Conservation (phyloP, 1,284 basidiomycete species). For the Ceratobasidium papillatum region DNA sequence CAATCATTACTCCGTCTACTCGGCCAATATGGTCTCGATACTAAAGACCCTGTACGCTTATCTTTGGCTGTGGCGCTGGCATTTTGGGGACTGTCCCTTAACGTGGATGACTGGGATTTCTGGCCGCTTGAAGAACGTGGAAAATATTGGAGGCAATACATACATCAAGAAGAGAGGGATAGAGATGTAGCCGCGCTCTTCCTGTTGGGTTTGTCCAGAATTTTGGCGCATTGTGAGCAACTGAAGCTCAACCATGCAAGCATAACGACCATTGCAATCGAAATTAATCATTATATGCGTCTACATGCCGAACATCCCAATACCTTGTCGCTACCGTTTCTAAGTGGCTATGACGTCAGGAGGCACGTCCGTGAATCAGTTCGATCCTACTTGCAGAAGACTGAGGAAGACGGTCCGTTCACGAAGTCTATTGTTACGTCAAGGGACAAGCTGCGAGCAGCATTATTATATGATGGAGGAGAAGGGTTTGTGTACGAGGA, state of each 20-base stretch:
- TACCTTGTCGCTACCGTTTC: not conserved
- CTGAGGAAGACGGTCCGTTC: not conserved
- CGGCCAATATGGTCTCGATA: not conserved
- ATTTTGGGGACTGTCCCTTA: constrained; percentile 5
- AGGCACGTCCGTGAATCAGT: constrained; percentile 1
- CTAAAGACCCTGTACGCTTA: too few relatives aligned
- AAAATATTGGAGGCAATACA: not conserved
- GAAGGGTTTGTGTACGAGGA: constrained; percentile 14
- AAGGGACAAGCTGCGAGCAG: not conserved
- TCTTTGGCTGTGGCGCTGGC: not conserved
- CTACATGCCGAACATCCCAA: not conserved
- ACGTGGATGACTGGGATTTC: not conserved
- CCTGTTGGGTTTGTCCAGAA: not conserved
- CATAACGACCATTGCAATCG: not conserved
- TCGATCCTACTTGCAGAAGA: not conserved
- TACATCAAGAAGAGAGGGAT: not conserved
- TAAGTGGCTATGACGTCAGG: not conserved
- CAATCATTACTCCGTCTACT: not conserved
- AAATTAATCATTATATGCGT: not conserved
- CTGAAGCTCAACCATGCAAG: not conserved
- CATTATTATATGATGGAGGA: constrained; percentile 11
- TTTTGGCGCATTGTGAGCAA: not conserved
- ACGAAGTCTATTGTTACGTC: not conserved
- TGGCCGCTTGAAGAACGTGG: not conserved
- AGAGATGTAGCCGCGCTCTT: not conserved